A percentile compares a stretch with the other conserved stretches of the same genome.
These are phyloP conservation scores for Skeletonema costatum DNA, from an alignment of 108 stramenopile species.

Conservation along the genomic window DNA sequence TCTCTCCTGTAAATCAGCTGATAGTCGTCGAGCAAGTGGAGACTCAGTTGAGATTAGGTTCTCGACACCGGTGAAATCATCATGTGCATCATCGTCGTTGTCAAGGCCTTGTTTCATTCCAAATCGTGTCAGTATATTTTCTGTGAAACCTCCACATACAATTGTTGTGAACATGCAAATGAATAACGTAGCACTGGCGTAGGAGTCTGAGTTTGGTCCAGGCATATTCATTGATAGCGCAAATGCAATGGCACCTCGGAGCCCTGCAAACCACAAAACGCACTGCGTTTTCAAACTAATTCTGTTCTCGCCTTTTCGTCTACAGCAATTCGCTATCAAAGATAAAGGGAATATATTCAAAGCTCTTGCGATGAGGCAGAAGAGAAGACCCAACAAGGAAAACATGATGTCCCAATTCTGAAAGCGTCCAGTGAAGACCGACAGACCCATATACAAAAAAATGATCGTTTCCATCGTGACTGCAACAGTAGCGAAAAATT, in stretches of 20 bases:
- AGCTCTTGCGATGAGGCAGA: conserved; percentile 86
- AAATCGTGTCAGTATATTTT: conserved; percentile 76
- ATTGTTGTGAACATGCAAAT: conserved; percentile 97
- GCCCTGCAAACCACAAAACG: conserved; percentile 96
- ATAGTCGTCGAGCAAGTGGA: conserved; percentile 21
- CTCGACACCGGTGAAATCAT: conserved; percentile 17
- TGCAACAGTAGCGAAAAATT: conserved; percentile 94
- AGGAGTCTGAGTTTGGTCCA: conserved; percentile 82
- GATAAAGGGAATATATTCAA: conserved; percentile 93
- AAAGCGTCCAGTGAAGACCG: conserved; percentile 90
- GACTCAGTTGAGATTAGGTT: conserved; percentile 23
- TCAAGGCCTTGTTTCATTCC: conserved; percentile 70
- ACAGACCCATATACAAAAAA: conserved; percentile 98
- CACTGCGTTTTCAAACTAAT: conserved; percentile 84
- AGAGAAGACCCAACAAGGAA: conserved; percentile 74
- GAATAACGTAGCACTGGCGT: conserved; percentile 89
- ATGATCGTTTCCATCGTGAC: conserved; percentile 92
- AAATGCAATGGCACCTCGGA: conserved; percentile 96
- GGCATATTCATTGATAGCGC: conserved; percentile 95
- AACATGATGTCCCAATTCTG: conserved; percentile 76
- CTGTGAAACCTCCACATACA: conserved; percentile 96
- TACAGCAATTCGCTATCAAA: conserved; percentile 84
- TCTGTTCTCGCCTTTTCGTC: conserved; percentile 49
- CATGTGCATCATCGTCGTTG: conserved; percentile 1
- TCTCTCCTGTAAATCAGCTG: conserved; percentile 24